Evolutionary conservation across 495 filamentous ascomycete species (phyloP), one percentile per base, ranked within the genome.

Genomic region (Usnea hakonensis): DNA sequence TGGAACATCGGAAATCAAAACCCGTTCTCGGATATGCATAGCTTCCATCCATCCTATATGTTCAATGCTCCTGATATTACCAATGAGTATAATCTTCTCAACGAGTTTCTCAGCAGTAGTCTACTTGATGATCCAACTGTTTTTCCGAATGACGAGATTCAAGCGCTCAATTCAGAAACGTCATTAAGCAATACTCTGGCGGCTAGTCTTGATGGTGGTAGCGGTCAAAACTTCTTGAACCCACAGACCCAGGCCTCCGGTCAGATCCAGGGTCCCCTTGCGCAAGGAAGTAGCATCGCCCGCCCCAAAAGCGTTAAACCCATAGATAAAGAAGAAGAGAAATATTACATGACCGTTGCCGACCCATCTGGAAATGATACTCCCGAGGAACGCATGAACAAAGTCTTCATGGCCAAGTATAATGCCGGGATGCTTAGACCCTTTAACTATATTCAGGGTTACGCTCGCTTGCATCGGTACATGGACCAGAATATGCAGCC

Each of bases 371-470:
- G 94, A 40, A 92, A 90, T 64, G 90, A 94, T 70, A 85, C 87
- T 19, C 92, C 94, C 32, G 91, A 96, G 73, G 89, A 95, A 71
- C 86, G 95, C 61, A 95, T 97, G 90, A 89, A 94, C 72, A 90
- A 91, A 67, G 86, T 98, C 2, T 83, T 98, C 58, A 87, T 88
- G 72, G 94, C 95, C 52, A 98, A 98, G 71, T 91, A 93, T 69
- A 91, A 96, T 68, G 94, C 94, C 3, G 94, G 94, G 6, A 79
- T 98, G 65, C 77, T 98, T 65, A 91, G 91, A 70, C 94, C 94
- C 11, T 98, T 97, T 80, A 97, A 96, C 73, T 97, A 98, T 73
- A 88, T 96, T 65, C 95, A 95, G 68, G 94, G 95, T 14, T 98
- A 97, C 69, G 89, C 90, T 10, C 81, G 91, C 23, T 76, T 98